Base-by-base conservation (phyloP, 1,284 basidiomycete genomes). In the Coniferiporia sulphurascens region DNA sequence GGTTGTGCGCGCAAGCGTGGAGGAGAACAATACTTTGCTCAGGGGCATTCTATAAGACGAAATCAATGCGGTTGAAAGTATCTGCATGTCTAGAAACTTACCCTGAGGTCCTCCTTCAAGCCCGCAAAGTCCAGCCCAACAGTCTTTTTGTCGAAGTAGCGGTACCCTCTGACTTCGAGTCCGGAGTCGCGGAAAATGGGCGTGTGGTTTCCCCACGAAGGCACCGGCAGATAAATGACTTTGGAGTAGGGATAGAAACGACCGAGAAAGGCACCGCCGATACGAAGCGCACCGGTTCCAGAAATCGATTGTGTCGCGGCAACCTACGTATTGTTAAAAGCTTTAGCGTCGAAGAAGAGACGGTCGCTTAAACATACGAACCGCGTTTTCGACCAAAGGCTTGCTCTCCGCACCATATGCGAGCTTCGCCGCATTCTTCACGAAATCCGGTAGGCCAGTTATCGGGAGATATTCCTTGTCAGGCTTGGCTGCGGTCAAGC, bases 381-480 rank as follows among this genome's bases (percentile, higher is more conserved):
- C 93, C 61, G 91, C 75, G 70, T 86, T 86, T 69, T 89, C 81
- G 64, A 83, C 82, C 55, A 98, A 71, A 12, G 91, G 91, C 45
- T 72, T 76, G 65, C 87, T 91, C 68, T 95, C 88, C 56, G 80
- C 78, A 60, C 97, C 95, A 73, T 98, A 98, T 17, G 97, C 97
- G 56, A 99, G 84, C 71, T 91, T 85, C 58, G 91, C 89, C 19
- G 97, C 95, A 61, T 89, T 87, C 73, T 89, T 87, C 69, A 90
- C 95, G 75, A 98, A 98, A 58, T 89, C 83, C 45, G 86, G 77
- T 55, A 94, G 86, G 72, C 95, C 94, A 57, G 93, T 96, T 74
- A 99, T 99, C 64, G 94, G 94, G 52, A 98, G 85, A 76, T 99
- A 99, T 76, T 99, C 96, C 79, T 99, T 98, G 86, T 99, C 96